phyloP scores from a whole-genome alignment of 176 grass and related monocot species.

The Leersia perrieri region DNA sequence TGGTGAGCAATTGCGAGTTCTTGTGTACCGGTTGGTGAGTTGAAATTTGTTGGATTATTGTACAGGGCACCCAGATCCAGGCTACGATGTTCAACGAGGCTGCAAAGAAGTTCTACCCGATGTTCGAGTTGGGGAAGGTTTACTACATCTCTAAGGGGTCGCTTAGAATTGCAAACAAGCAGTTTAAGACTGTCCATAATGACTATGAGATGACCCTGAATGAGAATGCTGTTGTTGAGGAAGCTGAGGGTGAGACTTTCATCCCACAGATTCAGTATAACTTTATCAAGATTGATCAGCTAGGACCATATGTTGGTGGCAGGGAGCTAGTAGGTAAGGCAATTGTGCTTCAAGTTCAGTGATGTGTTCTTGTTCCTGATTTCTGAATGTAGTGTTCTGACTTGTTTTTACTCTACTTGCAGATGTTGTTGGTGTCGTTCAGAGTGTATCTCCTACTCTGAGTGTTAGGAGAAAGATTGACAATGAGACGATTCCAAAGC shows the following conservation, averaged over 20 bases:
- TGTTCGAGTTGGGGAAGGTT: constrained; percentile 91
- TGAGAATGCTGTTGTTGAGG: constrained; percentile 86
- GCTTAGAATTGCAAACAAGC: constrained; percentile 86
- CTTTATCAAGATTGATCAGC: constrained; percentile 81
- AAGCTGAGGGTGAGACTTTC: constrained; percentile 74
- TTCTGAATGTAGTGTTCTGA: not conserved
- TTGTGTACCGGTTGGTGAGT: not conserved
- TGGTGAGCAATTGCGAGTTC: not conserved
- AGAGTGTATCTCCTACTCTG: constrained; percentile 75
- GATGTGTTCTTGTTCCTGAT: not conserved
- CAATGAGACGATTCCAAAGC: constrained; percentile 77
- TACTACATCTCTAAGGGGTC: constrained; percentile 96
- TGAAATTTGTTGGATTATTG: not conserved
- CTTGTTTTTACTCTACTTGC: not conserved
- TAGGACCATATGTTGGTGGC: constrained; percentile 77
- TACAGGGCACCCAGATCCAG: constrained; percentile 96
- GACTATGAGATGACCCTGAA: constrained; percentile 96
- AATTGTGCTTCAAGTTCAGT: not conserved
- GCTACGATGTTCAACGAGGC: constrained; percentile 98
- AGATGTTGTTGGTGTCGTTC: constrained; percentile 85
- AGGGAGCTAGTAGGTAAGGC: constrained; percentile 87
- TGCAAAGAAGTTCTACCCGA: constrained; percentile 71
- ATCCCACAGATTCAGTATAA: constrained; percentile 79
- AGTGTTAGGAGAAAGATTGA: constrained; percentile 82
- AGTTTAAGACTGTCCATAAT: constrained; percentile 91